Base-by-base conservation (phyloP, 192 early-diverging fungal species). In the Chytriomyces sp. region DNA sequence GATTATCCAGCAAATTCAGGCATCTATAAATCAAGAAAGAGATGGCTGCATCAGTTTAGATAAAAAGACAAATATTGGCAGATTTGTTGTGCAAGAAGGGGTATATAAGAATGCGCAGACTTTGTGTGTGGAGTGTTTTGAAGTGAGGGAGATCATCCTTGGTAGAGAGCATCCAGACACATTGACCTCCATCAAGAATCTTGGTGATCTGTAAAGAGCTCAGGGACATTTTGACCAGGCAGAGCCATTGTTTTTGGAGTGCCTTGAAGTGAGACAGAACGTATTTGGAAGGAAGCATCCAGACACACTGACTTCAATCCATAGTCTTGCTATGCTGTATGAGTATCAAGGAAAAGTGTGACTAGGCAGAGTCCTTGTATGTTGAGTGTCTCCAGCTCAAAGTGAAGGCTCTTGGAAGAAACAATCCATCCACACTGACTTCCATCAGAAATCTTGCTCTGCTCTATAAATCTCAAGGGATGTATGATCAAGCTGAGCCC, bases 121-220 rank as follows among this genome's bases (percentile, higher is more conserved):
- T 1, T 1, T 14, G 44, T 49, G 22, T 22, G 22, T n/a, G 22
- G 44, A 14, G 22, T 14, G 22, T 14, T 69, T 38, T 12, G 70
- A 62, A 22, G 53, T 3, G 12, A n/a, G 41, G 14, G 28, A 64
- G n/a, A 17, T 14, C 19, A n/a, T 26, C 10, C 49, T 73, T 14
- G 72, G 72, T 22, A 64, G 14, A 8, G 69, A 74, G 57, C 37
- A 73, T 49, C 19, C 68, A 10, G 56, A 12, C 68, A 74, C 72
- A 10, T 10, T 73, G 22, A 73, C 7, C 12, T 73, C 63, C 31
- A 70, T 73, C 39, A 69, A 73, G n/a, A 39, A 49, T 74, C 37
- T 73, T 2, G 72, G 69, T 17, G 8, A 3, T 14, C 31, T 73
- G 3, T 72, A 72, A 28, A n/a, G 17, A 12, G 7, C n/a, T 17